phyloP scores from a whole-genome alignment of 2,329 filamentous ascomycete genomes.

The Ophiostoma piceae region DNA sequence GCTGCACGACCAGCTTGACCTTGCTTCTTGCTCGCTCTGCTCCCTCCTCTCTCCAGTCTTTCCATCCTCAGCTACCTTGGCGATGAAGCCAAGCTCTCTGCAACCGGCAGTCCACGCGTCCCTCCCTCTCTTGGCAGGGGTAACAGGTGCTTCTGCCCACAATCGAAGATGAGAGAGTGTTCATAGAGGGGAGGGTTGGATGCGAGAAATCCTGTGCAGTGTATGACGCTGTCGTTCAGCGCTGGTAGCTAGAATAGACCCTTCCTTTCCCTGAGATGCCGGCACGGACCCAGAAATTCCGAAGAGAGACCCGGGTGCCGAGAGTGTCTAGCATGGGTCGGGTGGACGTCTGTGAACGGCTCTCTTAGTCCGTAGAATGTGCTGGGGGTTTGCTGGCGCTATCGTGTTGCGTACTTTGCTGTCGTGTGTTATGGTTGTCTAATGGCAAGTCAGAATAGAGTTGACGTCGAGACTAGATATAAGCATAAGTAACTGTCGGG shows the following conservation, averaged over 20 bases:
- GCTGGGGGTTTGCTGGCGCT: background rate
- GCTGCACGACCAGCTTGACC: background rate
- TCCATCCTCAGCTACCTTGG: conserved; percentile 1
- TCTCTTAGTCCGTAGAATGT: background rate
- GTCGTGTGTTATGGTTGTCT: background rate
- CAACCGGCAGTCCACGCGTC: conserved; percentile 14
- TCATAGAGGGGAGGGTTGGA: background rate
- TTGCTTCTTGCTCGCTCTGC: background rate
- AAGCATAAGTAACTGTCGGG: background rate
- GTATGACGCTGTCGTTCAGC: background rate
- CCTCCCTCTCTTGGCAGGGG: conserved; percentile 15
- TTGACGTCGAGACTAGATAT: background rate
- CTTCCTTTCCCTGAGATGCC: background rate
- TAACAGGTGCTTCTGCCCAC: background rate
- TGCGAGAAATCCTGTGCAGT: background rate
- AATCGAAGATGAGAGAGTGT: background rate
- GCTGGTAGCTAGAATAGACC: background rate
- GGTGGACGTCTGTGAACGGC: background rate
- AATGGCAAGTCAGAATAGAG: background rate
- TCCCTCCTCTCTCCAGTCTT: background rate
- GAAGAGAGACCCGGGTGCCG: background rate
- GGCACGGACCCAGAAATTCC: background rate
- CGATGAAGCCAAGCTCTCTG: conserved; percentile 8
- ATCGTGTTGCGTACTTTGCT: background rate
- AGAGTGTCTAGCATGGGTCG: background rate